Evolutionary conservation across 176 grass and related monocot genomes (phyloP).

Genomic region (Juncus effusus): DNA sequence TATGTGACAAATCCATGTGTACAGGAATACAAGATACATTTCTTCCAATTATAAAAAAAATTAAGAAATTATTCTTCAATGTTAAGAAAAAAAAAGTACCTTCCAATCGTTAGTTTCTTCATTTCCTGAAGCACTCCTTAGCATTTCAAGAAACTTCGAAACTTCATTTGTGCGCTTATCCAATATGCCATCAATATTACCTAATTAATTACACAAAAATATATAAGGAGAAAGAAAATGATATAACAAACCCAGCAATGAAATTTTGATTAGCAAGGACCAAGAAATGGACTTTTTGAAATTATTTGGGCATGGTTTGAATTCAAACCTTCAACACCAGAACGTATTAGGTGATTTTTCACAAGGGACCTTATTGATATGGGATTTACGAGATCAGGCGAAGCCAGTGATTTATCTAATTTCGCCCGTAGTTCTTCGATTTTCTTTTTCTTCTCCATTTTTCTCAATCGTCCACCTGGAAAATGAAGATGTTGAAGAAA

Average conservation of each 20-base stretch:
- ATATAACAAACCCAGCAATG: conserved; percentile 10
- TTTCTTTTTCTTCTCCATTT: conserved; percentile 52
- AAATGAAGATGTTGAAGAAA: no score
- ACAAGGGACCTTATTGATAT: conserved; percentile 53
- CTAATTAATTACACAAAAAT: conserved; percentile 30
- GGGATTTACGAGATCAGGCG: conserved; percentile 58
- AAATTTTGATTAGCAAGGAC: background rate
- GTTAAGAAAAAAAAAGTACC: conserved; percentile 31
- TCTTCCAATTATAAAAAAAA: no score
- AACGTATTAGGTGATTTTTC: conserved; percentile 49
- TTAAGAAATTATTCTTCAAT: no score
- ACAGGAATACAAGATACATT: no score
- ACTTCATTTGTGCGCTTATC: conserved; percentile 57
- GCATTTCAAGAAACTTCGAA: conserved; percentile 77
- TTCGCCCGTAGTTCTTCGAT: conserved; percentile 56
- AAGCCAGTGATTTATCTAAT: conserved; percentile 52
- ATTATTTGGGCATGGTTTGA: conserved; percentile 21
- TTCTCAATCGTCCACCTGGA: background rate
- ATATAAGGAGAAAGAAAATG: conserved; percentile 22
- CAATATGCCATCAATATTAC: conserved; percentile 53
- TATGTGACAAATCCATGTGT: no score
- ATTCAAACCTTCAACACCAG: conserved; percentile 43
- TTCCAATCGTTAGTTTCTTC: conserved; percentile 75
- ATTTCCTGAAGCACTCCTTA: conserved; percentile 62
- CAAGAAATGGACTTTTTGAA: conserved; percentile 23